These are phyloP conservation scores for Pythium dissotocum DNA, from an alignment of 352 stramenopile genomes.

Conservation along the genomic window DNA sequence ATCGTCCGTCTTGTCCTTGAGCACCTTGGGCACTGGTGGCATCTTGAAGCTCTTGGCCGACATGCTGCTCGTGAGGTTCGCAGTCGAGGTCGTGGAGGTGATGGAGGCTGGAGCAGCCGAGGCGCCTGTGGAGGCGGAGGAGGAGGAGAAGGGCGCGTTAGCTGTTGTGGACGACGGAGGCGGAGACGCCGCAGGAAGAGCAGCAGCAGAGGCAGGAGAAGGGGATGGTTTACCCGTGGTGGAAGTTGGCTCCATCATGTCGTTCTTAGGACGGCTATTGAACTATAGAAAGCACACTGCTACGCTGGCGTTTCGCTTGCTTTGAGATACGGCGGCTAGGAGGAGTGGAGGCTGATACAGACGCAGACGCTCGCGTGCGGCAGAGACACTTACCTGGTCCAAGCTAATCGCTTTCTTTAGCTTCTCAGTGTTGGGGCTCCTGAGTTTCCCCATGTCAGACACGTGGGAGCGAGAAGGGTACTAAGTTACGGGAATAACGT, in stretches of 20 bases:
- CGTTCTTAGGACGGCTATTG: constrained; percentile 9
- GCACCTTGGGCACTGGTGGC: constrained; percentile 39
- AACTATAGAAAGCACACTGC: constrained; percentile 21
- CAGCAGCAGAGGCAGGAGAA: not conserved
- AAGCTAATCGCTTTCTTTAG: constrained; percentile 1
- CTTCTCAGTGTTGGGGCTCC: not conserved
- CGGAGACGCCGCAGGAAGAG: constrained; percentile 1
- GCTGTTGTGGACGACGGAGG: constrained; percentile 14
- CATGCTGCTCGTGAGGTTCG: constrained; percentile 22
- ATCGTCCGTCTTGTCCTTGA: constrained; percentile 75
- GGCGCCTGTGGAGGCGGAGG: constrained; percentile 8
- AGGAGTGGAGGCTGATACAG: not conserved
- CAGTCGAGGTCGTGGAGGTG: constrained; percentile 41
- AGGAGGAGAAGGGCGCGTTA: constrained; percentile 16
- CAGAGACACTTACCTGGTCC: not conserved
- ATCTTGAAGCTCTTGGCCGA: constrained; percentile 39
- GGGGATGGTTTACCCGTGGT: constrained; percentile 25
- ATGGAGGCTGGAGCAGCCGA: constrained; percentile 17
- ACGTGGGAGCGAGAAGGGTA: constrained; percentile 11
- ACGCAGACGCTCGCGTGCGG: not conserved
- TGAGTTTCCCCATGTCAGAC: constrained; percentile 8
- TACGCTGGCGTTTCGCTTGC: constrained; percentile 8
- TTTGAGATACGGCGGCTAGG: constrained; percentile 5
- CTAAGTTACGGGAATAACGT: constrained; percentile 10
- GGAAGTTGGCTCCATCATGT: constrained; percentile 28